A percentile compares a stretch with the other conserved stretches of the same genome.
Conservation (phyloP, 2,329 filamentous ascomycete species). For the Paecilomyces fulvus region DNA sequence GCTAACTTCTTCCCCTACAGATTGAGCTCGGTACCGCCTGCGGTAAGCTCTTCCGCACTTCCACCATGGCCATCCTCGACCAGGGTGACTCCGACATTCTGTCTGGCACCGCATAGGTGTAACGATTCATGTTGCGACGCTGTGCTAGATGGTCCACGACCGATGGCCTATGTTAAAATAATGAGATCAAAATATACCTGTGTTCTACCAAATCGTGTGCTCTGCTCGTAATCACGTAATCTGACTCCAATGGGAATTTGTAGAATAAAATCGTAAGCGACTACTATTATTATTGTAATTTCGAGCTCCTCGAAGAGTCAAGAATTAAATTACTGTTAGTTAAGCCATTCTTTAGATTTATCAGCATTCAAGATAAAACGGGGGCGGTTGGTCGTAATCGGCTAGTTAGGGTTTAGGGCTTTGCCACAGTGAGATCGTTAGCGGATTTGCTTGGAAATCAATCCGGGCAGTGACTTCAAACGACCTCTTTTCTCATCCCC, state of each 20-base stretch:
- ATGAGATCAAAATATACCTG: background rate
- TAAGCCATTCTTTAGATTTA: background rate
- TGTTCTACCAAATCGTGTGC: background rate
- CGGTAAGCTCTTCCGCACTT: slow-evolving; percentile 98
- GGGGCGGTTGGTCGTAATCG: background rate
- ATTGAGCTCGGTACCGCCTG: slow-evolving; percentile 97
- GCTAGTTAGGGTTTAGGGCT: slow-evolving; percentile 34
- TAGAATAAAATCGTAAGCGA: no score
- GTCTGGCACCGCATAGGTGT: slow-evolving; percentile 25
- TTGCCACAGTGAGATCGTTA: slow-evolving; percentile 28
- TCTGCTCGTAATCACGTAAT: background rate
- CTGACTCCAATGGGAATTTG: background rate
- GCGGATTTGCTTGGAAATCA: slow-evolving; percentile 37
- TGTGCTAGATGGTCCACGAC: background rate
- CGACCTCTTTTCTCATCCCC: slow-evolving; percentile 21
- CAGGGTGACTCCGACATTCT: slow-evolving; percentile 98
- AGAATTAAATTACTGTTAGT: background rate
- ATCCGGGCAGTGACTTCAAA: slow-evolving; percentile 19
- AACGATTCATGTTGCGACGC: background rate
- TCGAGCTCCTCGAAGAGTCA: background rate
- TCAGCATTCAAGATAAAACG: background rate
- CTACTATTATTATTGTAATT: background rate
- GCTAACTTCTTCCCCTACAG: slow-evolving; percentile 57
- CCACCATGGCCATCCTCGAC: slow-evolving; percentile 93
- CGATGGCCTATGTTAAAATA: background rate